phyloP scores from a whole-genome alignment of 2,329 filamentous ascomycete species.

The Fusarium concolor region DNA sequence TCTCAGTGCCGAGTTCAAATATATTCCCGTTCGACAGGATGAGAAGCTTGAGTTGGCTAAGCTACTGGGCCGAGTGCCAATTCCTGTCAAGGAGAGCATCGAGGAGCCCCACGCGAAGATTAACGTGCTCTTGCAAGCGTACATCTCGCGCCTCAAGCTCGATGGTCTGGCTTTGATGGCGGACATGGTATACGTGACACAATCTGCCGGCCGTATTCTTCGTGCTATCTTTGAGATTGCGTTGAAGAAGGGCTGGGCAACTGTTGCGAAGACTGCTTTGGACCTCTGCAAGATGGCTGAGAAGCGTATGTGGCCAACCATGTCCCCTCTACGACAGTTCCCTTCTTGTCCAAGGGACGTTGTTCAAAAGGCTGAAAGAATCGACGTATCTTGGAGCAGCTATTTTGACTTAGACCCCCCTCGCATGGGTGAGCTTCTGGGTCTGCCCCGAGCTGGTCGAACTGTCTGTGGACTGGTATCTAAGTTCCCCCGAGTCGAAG shows the following conservation, averaged over 20 bases:
- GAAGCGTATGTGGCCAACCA: slow-evolving; percentile 99
- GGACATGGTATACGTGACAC: slow-evolving; percentile 98
- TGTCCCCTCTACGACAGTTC: slow-evolving; percentile 95
- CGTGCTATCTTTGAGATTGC: slow-evolving; percentile 97
- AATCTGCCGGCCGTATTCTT: slow-evolving; percentile 95
- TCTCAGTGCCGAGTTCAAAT: slow-evolving; percentile 97
- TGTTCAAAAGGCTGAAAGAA: slow-evolving; percentile 90
- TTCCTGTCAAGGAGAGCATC: slow-evolving; percentile 97
- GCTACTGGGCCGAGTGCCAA: slow-evolving; percentile 87
- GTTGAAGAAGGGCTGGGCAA: slow-evolving; percentile 96
- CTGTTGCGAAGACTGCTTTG: slow-evolving; percentile 89
- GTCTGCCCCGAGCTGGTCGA: slow-evolving; percentile 87
- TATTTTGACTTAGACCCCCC: slow-evolving; percentile 98
- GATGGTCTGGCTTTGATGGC: slow-evolving; percentile 97
- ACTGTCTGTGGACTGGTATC: slow-evolving; percentile 87
- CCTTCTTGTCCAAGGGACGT: slow-evolving; percentile 84
- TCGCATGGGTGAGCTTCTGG: slow-evolving; percentile 93
- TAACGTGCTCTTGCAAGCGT: slow-evolving; percentile 95
- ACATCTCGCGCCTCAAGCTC: slow-evolving; percentile 92
- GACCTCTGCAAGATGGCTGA: slow-evolving; percentile 99
- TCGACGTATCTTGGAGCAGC: slow-evolving; percentile 91
- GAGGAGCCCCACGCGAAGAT: slow-evolving; percentile 98
- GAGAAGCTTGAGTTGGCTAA: slow-evolving; percentile 97
- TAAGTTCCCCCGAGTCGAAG: slow-evolving; percentile 92
- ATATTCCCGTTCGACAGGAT: slow-evolving; percentile 96